Evolutionary conservation across 2,329 filamentous ascomycete species (phyloP).

Genomic region (Fusarium torreyae): DNA sequence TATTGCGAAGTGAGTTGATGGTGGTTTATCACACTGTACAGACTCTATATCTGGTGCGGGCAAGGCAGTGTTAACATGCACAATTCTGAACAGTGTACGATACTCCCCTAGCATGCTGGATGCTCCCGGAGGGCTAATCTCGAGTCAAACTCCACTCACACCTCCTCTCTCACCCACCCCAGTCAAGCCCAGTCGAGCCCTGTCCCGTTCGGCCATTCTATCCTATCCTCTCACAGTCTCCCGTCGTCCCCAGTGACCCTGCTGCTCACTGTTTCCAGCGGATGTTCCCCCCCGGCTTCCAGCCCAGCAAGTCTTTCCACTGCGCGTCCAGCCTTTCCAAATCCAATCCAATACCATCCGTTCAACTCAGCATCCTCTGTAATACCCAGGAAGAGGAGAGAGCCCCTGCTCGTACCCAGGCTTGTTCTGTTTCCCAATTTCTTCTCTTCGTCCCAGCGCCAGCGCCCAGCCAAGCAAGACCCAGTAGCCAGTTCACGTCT

Average conservation of each 20-base stretch:
- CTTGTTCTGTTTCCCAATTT: slow-evolving; percentile 48
- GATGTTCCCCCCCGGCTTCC: slow-evolving; percentile 36
- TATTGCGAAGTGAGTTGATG: slow-evolving; percentile 27
- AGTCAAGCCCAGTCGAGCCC: slow-evolving; percentile 45
- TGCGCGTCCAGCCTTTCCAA: slow-evolving; percentile 32
- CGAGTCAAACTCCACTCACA: slow-evolving; percentile 60
- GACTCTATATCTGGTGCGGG: accelerated
- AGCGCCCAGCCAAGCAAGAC: slow-evolving; percentile 44
- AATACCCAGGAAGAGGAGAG: slow-evolving; percentile 25
- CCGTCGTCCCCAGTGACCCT: slow-evolving; percentile 35
- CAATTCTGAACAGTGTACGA: slow-evolving; percentile 32
- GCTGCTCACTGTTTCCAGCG: slow-evolving; percentile 43
- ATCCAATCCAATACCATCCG: not conserved
- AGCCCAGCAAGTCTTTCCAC: slow-evolving; percentile 39
- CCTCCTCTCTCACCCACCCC: slow-evolving; percentile 52
- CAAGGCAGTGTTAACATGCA: not conserved
- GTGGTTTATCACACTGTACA: slow-evolving; percentile 9
- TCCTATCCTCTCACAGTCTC: slow-evolving; percentile 28
- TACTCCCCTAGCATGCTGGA: slow-evolving; percentile 50
- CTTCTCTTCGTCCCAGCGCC: slow-evolving; percentile 40
- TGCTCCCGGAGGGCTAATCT: slow-evolving; percentile 59
- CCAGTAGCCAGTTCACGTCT: slow-evolving; percentile 55
- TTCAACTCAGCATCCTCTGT: slow-evolving; percentile 22
- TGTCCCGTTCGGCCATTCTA: slow-evolving; percentile 35
- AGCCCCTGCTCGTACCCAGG: slow-evolving; percentile 37